Base-by-base conservation (phyloP, 208 protist genomes). In the Trypanosoma lewisi region DNA sequence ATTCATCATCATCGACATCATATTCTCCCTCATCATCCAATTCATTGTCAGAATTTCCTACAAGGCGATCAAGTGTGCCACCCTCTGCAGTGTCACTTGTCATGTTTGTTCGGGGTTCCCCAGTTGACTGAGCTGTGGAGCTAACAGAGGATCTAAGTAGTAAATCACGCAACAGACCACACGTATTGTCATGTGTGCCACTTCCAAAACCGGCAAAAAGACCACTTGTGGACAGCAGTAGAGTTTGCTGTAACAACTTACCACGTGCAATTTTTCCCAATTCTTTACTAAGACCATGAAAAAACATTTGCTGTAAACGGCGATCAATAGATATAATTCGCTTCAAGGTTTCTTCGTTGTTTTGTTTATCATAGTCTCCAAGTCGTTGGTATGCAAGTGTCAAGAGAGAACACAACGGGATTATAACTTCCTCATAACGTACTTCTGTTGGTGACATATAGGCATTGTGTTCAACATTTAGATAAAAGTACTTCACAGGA, bases 321-420 rank as follows among this genome's bases (percentile, higher is more conserved):
- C 78, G 80, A 69, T 93, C 86, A 73, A 89, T 83, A n/a, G 78
- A 82, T 9, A 93, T 66, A 33, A 88, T 65, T 50, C 78, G 74
- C 50, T 71, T 76, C 36, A 80, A 66, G 17, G 47, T 63, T 21
- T 76, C 74, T 14, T 75, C 71, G 50, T 73, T 61, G 6, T 25
- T 37, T 57, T 83, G 62, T 34, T 80, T 27, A 39, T 89, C 80
- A 57, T 88, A 87, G 64, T 93, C 83, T 45, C 80, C 80, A 25
- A 93, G 61, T 14, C 77, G 70, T 25, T 78, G 77, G 59, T 90
- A 93, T n/a, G 73, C 69, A 31, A 82, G 72, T 34, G 75, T 82
- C 6, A 93, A 70, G 9, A 82, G 62, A 0, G 73, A 64, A 62
- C 77, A 89, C 23, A 93, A 48, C 0, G 83, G 64, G 8, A 82